These are phyloP conservation scores for Tricholoma saponaceum DNA, from an alignment of 768 basidiomycete species.

Conservation along the genomic window DNA sequence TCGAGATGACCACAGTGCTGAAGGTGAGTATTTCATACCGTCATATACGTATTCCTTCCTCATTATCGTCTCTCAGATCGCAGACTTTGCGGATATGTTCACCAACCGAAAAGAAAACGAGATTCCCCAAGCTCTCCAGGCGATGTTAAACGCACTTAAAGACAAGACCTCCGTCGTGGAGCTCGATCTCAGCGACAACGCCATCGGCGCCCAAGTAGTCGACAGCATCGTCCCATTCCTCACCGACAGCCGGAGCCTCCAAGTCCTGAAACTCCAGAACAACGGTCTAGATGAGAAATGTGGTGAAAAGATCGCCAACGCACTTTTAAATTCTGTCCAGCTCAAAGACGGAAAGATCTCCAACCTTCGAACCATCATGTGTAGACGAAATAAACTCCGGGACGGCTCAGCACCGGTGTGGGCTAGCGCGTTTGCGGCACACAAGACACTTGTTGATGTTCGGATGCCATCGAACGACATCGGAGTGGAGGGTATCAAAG, in stretches of 20 bases:
- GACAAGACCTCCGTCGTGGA: slow-evolving; percentile 78
- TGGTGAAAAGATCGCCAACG: slow-evolving; percentile 80
- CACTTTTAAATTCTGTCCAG: slow-evolving; percentile 72
- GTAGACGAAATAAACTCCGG: slow-evolving; percentile 95
- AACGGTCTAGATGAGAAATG: slow-evolving; percentile 94
- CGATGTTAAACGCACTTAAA: slow-evolving; percentile 84
- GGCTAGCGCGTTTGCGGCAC: slow-evolving; percentile 85
- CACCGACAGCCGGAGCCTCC: slow-evolving; percentile 74
- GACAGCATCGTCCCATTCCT: slow-evolving; percentile 92
- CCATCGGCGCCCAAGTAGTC: slow-evolving; percentile 92
- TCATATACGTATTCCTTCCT: background rate
- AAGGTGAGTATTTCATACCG: slow-evolving; percentile 48
- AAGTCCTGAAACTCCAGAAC: slow-evolving; percentile 89
- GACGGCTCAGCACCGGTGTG: slow-evolving; percentile 80
- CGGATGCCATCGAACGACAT: slow-evolving; percentile 99
- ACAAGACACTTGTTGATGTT: slow-evolving; percentile 78
- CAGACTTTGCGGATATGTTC: slow-evolving; percentile 97
- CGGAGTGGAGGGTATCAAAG: slow-evolving; percentile 83
- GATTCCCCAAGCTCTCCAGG: slow-evolving; percentile 85
- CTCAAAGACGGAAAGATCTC: slow-evolving; percentile 62
- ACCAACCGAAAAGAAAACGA: slow-evolving; percentile 94
- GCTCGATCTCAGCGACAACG: slow-evolving; percentile 92
- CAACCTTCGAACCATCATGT: slow-evolving; percentile 77
- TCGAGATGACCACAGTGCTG: slow-evolving; percentile 61
- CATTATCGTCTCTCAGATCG: slow-evolving; percentile 51